These are phyloP conservation scores for Coniosporium apollinis DNA, from an alignment of 495 filamentous ascomycete genomes.

Conservation along the genomic window DNA sequence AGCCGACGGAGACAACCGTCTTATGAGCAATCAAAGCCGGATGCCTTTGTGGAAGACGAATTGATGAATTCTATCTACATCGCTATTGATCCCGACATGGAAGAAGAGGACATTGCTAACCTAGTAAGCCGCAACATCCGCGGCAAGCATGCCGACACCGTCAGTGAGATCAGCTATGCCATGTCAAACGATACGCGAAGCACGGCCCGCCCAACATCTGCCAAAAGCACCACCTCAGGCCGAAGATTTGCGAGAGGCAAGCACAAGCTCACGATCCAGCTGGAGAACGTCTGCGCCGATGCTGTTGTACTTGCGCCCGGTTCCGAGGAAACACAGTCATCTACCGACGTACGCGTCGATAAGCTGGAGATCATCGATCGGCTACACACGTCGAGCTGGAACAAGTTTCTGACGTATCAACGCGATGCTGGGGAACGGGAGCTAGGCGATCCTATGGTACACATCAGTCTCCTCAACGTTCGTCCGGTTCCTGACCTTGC, in stretches of 20 bases:
- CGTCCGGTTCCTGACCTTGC: constrained; percentile 67
- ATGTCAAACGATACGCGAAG: constrained; percentile 28
- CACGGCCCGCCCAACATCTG: constrained; percentile 21
- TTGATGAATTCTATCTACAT: constrained; percentile 99
- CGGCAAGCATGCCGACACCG: constrained; percentile 74
- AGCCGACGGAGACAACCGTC: constrained; percentile 29
- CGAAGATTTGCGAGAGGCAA: constrained; percentile 61
- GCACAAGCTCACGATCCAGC: constrained; percentile 91
- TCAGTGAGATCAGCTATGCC: constrained; percentile 75
- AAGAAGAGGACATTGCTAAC: constrained; percentile 59
- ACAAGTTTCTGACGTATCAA: constrained; percentile 91
- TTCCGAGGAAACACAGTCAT: constrained; percentile 66
- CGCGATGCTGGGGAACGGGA: constrained; percentile 71
- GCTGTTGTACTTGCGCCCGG: constrained; percentile 66
- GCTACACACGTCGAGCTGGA: constrained; percentile 91
- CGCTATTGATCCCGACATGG: constrained; percentile 69
- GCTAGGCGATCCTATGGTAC: constrained; percentile 71
- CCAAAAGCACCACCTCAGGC: constrained; percentile 22
- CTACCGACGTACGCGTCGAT: constrained; percentile 62
- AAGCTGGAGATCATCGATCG: constrained; percentile 90
- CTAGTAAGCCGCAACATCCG: constrained; percentile 77
- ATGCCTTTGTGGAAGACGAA: constrained; percentile 81
- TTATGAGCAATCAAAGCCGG: constrained; percentile 50
- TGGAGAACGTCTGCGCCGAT: constrained; percentile 73
- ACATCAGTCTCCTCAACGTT: constrained; percentile 75